phyloP scores from a whole-genome alignment of 352 stramenopile species.

The Phytophthora tubulina region DNA sequence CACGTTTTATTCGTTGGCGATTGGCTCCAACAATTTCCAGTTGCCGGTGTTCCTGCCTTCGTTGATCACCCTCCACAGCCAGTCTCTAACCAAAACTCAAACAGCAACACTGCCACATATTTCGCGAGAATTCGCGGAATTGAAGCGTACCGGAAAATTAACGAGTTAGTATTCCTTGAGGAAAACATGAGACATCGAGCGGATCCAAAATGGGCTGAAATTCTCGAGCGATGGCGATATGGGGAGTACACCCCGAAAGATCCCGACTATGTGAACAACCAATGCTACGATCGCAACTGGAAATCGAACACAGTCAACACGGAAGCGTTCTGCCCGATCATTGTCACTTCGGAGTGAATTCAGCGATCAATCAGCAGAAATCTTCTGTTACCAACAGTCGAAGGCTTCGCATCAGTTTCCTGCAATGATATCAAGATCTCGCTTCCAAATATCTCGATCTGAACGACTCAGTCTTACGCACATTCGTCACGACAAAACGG shows the following conservation, averaged over 20 bases:
- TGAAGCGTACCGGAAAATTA: too few relatives aligned
- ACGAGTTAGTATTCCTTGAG: too few relatives aligned
- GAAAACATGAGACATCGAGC: constrained; percentile 1
- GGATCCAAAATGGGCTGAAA: neutral
- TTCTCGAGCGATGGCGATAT: neutral
- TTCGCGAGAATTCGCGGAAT: too few relatives aligned
- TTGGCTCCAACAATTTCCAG: constrained; percentile 15
- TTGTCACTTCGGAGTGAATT: constrained; percentile 1
- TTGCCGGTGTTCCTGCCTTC: constrained; percentile 7
- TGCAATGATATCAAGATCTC: neutral
- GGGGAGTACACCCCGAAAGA: too few relatives aligned
- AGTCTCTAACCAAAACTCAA: neutral
- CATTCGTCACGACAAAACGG: neutral
- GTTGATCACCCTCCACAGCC: neutral
- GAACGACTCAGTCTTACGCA: neutral
- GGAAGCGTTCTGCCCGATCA: neutral
- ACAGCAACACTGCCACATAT: too few relatives aligned
- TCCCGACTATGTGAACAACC: too few relatives aligned
- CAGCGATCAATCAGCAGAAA: neutral
- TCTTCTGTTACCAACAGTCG: neutral
- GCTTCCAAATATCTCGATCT: constrained; percentile 2
- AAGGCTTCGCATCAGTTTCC: neutral
- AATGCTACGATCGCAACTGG: too few relatives aligned
- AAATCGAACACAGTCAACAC: neutral
- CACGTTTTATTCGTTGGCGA: constrained; percentile 15